Evolutionary conservation across 108 stramenopile genomes (phyloP).

Genomic region (Stephanodiscus minutulus): DNA sequence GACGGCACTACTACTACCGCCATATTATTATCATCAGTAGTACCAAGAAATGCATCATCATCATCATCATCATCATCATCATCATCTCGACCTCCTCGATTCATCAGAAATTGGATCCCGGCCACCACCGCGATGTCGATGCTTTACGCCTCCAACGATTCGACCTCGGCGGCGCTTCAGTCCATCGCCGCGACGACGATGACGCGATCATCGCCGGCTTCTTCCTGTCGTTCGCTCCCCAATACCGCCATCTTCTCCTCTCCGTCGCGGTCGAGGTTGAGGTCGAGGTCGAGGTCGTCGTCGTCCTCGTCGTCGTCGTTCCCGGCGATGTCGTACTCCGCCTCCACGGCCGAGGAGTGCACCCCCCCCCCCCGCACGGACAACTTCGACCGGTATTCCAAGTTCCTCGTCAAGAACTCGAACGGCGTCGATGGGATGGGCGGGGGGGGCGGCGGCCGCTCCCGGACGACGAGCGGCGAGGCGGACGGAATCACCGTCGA

Average conservation of each 20-base stretch:
- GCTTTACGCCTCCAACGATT: not conserved
- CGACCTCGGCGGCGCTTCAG: not conserved
- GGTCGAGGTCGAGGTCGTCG: not conserved
- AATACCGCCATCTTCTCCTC: too few species aligned
- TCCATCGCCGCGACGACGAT: not conserved
- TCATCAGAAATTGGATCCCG: not conserved
- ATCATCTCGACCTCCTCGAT: not conserved
- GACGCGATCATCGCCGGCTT: too few species aligned
- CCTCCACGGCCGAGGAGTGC: not conserved
- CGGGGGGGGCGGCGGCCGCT: not conserved
- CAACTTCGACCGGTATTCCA: conserved; percentile 32
- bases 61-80: not conserved
- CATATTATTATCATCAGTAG: too few species aligned
- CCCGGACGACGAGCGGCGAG: too few species aligned
- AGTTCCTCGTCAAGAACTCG: conserved; percentile 32
- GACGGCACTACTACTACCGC: not conserved
- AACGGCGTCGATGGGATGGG: conserved; percentile 40
- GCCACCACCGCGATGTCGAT: not conserved
- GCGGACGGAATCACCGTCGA: too few species aligned
- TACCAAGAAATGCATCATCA: not conserved
- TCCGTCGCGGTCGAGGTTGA: too few species aligned
- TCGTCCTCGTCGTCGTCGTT: not conserved
- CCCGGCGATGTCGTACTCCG: not conserved
- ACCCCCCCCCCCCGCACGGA: not conserved
- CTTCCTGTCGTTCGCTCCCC: too few species aligned